phyloP scores from a whole-genome alignment of 371 early-diverging fungal genomes.

The Syncephalastrum sp. region DNA sequence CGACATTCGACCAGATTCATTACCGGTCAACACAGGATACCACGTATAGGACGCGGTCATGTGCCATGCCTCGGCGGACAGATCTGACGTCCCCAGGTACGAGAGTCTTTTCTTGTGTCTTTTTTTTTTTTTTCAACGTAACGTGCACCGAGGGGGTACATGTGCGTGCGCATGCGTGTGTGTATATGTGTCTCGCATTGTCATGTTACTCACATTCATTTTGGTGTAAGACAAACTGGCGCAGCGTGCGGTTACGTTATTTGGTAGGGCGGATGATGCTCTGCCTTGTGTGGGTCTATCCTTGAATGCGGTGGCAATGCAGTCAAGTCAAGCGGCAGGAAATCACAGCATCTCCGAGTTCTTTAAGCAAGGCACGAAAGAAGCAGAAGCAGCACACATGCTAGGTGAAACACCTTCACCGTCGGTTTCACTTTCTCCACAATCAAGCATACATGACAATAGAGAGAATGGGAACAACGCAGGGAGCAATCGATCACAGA shows the following conservation, averaged over 20 bases:
- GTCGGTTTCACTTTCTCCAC: too few species aligned
- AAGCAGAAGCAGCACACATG: not conserved
- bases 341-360: slow-evolving; percentile 33
- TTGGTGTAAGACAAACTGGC: slow-evolving; percentile 17
- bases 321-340: slow-evolving; percentile 21
- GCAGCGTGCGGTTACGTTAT: slow-evolving; percentile 22
- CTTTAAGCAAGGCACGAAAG: slow-evolving; percentile 18
- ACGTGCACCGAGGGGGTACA: too few species aligned
- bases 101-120: not conserved
- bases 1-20: slow-evolving; percentile 6
- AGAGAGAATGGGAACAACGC: too few species aligned
- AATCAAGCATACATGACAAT: too few species aligned
- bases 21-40: slow-evolving; percentile 11
- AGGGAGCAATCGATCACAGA: too few species aligned
- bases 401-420: too few species aligned
- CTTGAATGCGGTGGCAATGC: slow-evolving; percentile 28
- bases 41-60: slow-evolving; percentile 27
- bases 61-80: slow-evolving; percentile 18
- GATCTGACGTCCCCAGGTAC: slow-evolving; percentile 26
- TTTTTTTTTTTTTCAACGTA: not conserved
- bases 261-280: slow-evolving; percentile 18
- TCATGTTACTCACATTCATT: slow-evolving; percentile 3
- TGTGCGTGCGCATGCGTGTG: too few species aligned
- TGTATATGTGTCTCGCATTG: too few species aligned
- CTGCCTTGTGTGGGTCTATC: slow-evolving; percentile 42